A percentile compares a stretch with the other conserved stretches of the same genome.
phyloP scores from a whole-genome alignment of 1,139 yeast genomes.

The Taiozyma sp. region DNA sequence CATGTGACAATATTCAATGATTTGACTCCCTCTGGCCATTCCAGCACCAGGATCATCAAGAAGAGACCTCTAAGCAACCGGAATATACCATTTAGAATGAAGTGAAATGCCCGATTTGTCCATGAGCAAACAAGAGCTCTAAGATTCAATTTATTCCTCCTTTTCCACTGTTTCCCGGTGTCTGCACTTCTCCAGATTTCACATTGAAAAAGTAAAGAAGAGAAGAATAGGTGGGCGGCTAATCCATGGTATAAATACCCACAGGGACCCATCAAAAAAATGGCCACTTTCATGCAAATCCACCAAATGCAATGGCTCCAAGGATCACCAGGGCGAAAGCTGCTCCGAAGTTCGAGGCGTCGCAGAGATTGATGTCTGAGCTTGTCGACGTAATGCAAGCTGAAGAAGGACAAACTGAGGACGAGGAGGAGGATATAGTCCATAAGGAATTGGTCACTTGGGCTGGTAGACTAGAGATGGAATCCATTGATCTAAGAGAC shows the following conservation, averaged over 20 bases:
- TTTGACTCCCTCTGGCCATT: neutral
- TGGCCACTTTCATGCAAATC: neutral
- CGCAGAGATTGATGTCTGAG: neutral
- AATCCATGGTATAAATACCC: neutral
- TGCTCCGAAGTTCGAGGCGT: neutral
- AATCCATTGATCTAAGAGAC: conserved; percentile 35
- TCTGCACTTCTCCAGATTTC: neutral
- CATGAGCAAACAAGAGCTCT: neutral
- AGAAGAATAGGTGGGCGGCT: neutral
- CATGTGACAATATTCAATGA: neutral
- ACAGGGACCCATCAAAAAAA: neutral
- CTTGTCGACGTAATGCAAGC: neutral
- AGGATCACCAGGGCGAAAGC: neutral
- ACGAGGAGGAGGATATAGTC: conserved; percentile 15
- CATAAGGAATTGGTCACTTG: conserved; percentile 35
- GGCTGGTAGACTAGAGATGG: conserved; percentile 43
- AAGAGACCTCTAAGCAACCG: neutral
- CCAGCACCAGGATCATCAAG: neutral
- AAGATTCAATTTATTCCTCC: neutral
- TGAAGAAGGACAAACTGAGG: neutral
- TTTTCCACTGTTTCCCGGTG: no score
- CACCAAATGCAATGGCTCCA: neutral
- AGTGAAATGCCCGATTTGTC: no score
- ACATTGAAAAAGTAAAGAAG: neutral
- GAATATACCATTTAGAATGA: neutral